These are phyloP conservation scores for Lodderomyces jiufengensis DNA, from an alignment of 1,139 yeast genomes.

Conservation along the genomic window DNA sequence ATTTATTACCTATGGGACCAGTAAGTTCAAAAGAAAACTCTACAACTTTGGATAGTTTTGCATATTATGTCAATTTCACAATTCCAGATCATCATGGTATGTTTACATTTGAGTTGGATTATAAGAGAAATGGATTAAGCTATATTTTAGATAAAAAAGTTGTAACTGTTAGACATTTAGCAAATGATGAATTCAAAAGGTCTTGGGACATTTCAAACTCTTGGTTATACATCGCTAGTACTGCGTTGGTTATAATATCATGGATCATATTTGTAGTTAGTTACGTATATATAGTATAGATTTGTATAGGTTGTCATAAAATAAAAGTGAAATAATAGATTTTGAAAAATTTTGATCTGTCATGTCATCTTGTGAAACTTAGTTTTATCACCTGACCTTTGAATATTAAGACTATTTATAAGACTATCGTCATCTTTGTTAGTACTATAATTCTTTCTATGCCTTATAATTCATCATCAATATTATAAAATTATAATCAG, in stretches of 20 bases:
- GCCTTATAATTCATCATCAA: no score
- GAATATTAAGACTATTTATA: no score
- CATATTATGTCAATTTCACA: constrained; percentile 48
- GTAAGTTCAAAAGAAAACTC: constrained; percentile 33
- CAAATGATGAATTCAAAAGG: constrained; percentile 92
- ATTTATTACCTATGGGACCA: constrained; percentile 45
- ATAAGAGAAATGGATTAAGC: constrained; percentile 75
- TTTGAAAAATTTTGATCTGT: no score
- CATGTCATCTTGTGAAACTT: no score
- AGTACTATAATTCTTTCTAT: no score
- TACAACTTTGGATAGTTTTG: constrained; percentile 30
- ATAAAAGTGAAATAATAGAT: no score
- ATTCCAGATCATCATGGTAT: constrained; percentile 97
- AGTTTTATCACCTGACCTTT: no score
- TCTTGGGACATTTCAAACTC: constrained; percentile 92
- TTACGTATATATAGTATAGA: constrained; percentile 46
- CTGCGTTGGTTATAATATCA: constrained; percentile 62
- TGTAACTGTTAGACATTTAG: constrained; percentile 88
- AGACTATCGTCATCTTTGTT: no score
- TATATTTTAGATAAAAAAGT: constrained; percentile 63
- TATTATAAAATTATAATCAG: no score
- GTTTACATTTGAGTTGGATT: constrained; percentile 81
- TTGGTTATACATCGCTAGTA: constrained; percentile 82
- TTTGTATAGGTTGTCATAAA: no score
- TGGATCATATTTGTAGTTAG: constrained; percentile 75